A percentile compares a stretch with the other conserved stretches of the same genome.
Conservation (phyloP, 2,329 filamentous ascomycete species). For the Grosmannia penicillata region DNA sequence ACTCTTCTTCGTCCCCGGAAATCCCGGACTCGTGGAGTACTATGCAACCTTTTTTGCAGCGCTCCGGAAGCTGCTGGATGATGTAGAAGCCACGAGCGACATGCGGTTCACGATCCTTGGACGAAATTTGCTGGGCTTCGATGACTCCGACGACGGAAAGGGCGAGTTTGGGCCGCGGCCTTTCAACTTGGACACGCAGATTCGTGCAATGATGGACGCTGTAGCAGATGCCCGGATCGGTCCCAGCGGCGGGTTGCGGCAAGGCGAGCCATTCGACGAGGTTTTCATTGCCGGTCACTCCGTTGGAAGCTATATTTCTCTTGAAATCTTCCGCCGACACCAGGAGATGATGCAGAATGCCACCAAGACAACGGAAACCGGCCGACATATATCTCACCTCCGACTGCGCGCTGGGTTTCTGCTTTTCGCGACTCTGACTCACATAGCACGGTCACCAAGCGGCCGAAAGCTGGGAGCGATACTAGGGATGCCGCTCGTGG, state of each 20-base stretch:
- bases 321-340: slow-evolving; percentile 51
- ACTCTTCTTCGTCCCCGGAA: slow-evolving; percentile 61
- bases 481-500: slow-evolving; percentile 25
- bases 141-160: slow-evolving; percentile 32
- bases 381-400: slow-evolving; percentile 16
- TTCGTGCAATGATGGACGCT: slow-evolving; percentile 26
- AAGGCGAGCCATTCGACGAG: slow-evolving; percentile 31
- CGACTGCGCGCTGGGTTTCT: slow-evolving; percentile 40
- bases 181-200: slow-evolving; percentile 37
- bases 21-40: slow-evolving; percentile 62
- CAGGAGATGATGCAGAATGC: slow-evolving; percentile 13
- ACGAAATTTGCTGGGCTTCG: slow-evolving; percentile 43
- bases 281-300: slow-evolving; percentile 61
- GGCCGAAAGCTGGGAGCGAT: slow-evolving; percentile 37
- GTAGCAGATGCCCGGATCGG: slow-evolving; percentile 17
- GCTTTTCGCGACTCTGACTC: slow-evolving; percentile 61
- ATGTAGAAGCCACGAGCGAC: slow-evolving; percentile 16
- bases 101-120: slow-evolving; percentile 40
- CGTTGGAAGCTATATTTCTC: slow-evolving; percentile 55
- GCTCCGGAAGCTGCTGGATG: slow-evolving; percentile 38
- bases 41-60: slow-evolving; percentile 52
- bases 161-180: slow-evolving; percentile 26
- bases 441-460: slow-evolving; percentile 48
- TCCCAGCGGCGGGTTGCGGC: slow-evolving; percentile 14
- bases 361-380: neutral